Evolutionary conservation across 2,329 filamentous ascomycete genomes (phyloP).

Genomic region (Xylaria sp.): DNA sequence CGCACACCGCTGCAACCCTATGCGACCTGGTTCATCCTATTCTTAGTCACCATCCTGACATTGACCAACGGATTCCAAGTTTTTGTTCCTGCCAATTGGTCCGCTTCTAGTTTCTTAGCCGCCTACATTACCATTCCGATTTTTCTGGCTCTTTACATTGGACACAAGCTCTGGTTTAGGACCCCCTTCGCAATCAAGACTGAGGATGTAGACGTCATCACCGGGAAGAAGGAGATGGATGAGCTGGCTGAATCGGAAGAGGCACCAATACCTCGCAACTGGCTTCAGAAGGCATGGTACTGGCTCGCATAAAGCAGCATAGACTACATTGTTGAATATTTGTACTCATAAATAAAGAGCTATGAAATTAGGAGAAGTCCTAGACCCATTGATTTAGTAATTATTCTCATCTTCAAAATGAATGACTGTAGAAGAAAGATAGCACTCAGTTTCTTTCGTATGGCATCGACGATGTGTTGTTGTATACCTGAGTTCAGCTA

Average conservation of each 20-base stretch:
- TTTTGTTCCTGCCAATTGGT: slow-evolving; percentile 75
- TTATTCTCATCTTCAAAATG: background rate
- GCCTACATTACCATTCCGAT: slow-evolving; percentile 72
- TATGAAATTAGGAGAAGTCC: background rate
- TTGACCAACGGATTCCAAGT: slow-evolving; percentile 81
- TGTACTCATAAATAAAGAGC: background rate
- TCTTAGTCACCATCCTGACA: slow-evolving; percentile 69
- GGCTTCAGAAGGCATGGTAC: slow-evolving; percentile 64
- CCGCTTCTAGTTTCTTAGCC: slow-evolving; percentile 70
- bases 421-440: background rate
- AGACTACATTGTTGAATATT: background rate
- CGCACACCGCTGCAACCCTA: slow-evolving; percentile 68
- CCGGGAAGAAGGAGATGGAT: slow-evolving; percentile 72
- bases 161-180: slow-evolving; percentile 66
- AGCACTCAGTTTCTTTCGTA: background rate
- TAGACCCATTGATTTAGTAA: background rate
- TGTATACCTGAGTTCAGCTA: background rate
- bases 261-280: slow-evolving; percentile 62
- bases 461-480: background rate
- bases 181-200: slow-evolving; percentile 58
- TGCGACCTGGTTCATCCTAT: slow-evolving; percentile 69
- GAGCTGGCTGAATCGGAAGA: slow-evolving; percentile 63
- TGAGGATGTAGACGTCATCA: slow-evolving; percentile 65
- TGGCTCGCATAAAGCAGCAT: slow-evolving; percentile 60
- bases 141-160: slow-evolving; percentile 70